These are phyloP conservation scores for Phalaenopsis hybrid DNA, from an alignment of 116 monocot genomes.

Conservation along the genomic window DNA sequence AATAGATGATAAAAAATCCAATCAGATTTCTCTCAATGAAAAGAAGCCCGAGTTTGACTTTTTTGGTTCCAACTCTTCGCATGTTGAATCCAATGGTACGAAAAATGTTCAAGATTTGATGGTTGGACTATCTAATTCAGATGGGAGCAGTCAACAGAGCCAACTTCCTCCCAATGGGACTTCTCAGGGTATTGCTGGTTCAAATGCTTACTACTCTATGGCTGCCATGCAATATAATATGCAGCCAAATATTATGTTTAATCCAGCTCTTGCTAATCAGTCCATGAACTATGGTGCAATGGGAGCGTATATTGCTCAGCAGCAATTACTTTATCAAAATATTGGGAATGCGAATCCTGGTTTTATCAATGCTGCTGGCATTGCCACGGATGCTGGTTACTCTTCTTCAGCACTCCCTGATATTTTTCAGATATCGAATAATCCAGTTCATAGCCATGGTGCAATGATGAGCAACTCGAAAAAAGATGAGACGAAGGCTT, in stretches of 20 bases:
- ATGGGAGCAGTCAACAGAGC: constrained; percentile 25
- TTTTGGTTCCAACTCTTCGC: constrained; percentile 36
- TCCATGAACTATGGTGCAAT: constrained; percentile 60
- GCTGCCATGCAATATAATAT: constrained; percentile 45
- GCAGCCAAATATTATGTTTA: constrained; percentile 50
- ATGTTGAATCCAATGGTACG: constrained; percentile 12
- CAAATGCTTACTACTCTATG: constrained; percentile 31
- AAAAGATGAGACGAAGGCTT: constrained; percentile 91
- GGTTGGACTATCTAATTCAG: constrained; percentile 43
- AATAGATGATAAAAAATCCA: constrained; percentile 44
- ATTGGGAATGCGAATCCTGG: constrained; percentile 44
- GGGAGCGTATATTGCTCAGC: constrained; percentile 63
- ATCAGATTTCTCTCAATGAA: neutral
- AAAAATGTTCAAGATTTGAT: constrained; percentile 47
- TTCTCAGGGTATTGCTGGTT: constrained; percentile 27
- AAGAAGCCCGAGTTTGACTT: constrained; percentile 42
- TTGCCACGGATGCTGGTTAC: constrained; percentile 22
- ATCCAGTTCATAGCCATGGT: constrained; percentile 38
- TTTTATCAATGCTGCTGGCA: constrained; percentile 25
- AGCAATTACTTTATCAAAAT: constrained; percentile 72
- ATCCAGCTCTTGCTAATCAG: constrained; percentile 44
- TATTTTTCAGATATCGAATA: constrained; percentile 55
- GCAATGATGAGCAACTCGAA: constrained; percentile 39
- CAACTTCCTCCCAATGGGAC: constrained; percentile 20
- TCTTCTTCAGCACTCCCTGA: constrained; percentile 53